phyloP scores from a whole-genome alignment of 805 yeast genomes.

The Teunomyces cretensis region DNA sequence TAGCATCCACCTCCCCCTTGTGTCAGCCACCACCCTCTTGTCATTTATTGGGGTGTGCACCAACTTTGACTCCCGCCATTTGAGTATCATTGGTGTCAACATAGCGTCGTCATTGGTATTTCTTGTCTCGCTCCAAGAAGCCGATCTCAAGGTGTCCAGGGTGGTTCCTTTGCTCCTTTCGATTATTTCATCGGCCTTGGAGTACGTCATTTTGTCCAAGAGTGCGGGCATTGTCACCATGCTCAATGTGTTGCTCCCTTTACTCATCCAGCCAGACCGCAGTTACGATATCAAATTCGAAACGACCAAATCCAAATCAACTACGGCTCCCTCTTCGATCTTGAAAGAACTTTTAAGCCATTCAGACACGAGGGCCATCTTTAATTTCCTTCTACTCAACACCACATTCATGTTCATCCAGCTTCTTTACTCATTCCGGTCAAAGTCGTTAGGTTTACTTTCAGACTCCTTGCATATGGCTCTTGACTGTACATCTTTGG shows the following conservation, averaged over 20 bases:
- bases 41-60: conserved; percentile 4
- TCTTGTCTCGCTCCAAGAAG: conserved; percentile 24
- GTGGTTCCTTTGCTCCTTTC: conserved; percentile 18
- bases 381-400: conserved; percentile 80
- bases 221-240: conserved; percentile 8
- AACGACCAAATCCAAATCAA: neutral
- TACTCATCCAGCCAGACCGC: conserved; percentile 20
- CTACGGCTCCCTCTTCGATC: conserved; percentile 11
- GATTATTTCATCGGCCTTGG: conserved; percentile 16
- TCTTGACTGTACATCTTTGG: conserved; percentile 85
- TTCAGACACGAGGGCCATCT: conserved; percentile 80
- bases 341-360: conserved; percentile 34
- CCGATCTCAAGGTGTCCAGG: conserved; percentile 15
- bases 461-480: conserved; percentile 98
- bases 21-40: neutral
- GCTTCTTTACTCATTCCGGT: conserved; percentile 84
- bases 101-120: conserved; percentile 23
- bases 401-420: conserved; percentile 94
- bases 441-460: conserved; percentile 85
- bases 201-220: conserved; percentile 18
- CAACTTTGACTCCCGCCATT: neutral
- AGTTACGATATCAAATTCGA: conserved; percentile 5
- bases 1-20: conserved; percentile 3
- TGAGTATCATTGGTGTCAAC: conserved; percentile 23
- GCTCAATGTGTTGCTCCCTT: conserved; percentile 17